phyloP scores from a whole-genome alignment of 768 basidiomycete species.

The Tricholoma furcatifolium region DNA sequence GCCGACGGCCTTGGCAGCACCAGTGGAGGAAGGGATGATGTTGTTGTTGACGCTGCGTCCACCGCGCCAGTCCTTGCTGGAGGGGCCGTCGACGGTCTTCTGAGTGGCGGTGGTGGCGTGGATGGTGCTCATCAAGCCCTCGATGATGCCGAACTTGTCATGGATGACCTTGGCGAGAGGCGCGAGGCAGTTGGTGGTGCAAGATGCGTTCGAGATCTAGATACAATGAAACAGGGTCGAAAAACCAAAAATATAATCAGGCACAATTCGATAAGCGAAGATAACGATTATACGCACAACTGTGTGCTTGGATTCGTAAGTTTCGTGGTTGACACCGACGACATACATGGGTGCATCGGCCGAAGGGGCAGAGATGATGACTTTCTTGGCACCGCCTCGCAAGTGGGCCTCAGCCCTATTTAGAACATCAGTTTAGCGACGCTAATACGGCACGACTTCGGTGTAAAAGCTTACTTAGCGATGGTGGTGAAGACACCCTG shows the following conservation, averaged over 20 bases:
- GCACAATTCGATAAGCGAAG: neutral
- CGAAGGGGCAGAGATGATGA: slow-evolving; percentile 99
- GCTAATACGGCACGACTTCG: slow-evolving; percentile 2
- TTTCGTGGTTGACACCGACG: slow-evolving; percentile 91
- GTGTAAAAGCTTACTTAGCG: slow-evolving; percentile 60
- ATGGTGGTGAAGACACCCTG: slow-evolving; percentile 96
- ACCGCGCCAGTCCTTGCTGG: slow-evolving; percentile 96
- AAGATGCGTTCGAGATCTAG: slow-evolving; percentile 96
- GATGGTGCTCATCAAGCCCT: slow-evolving; percentile 98
- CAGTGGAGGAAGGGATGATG: slow-evolving; percentile 99
- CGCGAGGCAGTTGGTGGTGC: slow-evolving; percentile 99
- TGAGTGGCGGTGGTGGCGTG: slow-evolving; percentile 96
- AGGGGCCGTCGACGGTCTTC: slow-evolving; percentile 94
- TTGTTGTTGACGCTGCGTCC: slow-evolving; percentile 95
- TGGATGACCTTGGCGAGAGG: slow-evolving; percentile 97
- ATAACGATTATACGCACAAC: slow-evolving; percentile 55
- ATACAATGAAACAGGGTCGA: neutral
- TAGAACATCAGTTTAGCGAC: slow-evolving; percentile 13
- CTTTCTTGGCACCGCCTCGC: slow-evolving; percentile 99
- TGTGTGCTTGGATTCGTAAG: slow-evolving; percentile 84
- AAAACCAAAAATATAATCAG: slow-evolving; percentile 4
- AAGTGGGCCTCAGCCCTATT: slow-evolving; percentile 85
- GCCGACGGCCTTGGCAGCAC: slow-evolving; percentile 98
- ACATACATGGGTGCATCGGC: slow-evolving; percentile 96
- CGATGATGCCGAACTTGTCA: slow-evolving; percentile 95